Conservation (phyloP, 1,139 yeast species). For the Candida frijolesensis region DNA sequence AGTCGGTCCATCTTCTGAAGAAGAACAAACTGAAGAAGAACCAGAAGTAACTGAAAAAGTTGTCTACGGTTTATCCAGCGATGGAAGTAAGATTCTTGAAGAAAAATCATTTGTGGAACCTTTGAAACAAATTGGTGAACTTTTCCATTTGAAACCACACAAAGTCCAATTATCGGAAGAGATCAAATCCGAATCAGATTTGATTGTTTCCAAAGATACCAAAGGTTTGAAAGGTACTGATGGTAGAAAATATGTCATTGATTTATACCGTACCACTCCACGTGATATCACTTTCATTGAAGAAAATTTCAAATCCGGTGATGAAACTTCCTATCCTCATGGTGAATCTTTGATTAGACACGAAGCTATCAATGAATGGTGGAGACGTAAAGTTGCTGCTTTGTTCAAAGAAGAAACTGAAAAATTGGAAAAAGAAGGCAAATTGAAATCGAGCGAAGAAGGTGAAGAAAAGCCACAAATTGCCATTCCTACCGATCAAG, state of each 20-base stretch:
- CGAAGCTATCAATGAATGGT: conserved; percentile 92
- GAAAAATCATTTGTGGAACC: conserved; percentile 54
- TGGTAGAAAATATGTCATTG: conserved; percentile 81
- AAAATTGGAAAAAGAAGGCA: conserved; percentile 48
- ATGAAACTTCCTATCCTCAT: conserved; percentile 72
- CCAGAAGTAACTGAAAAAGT: conserved; percentile 46
- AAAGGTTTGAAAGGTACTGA: conserved; percentile 89
- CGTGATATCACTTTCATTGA: conserved; percentile 78
- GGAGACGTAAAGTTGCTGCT: conserved; percentile 67
- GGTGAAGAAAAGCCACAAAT: conserved; percentile 52
- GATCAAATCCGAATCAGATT: conserved; percentile 40
- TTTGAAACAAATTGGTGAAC: conserved; percentile 65
- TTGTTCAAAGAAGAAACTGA: conserved; percentile 55
- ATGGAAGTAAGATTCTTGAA: conserved; percentile 49
- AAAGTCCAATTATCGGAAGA: conserved; percentile 42
- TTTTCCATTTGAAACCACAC: conserved; percentile 78
- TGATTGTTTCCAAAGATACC: conserved; percentile 73
- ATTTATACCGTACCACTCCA: conserved; percentile 82
- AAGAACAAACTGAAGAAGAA: conserved; percentile 28
- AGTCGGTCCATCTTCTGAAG: conserved; percentile 31
- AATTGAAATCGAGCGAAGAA: conserved; percentile 23
- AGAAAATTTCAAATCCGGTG: conserved; percentile 43
- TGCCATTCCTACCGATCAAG: conserved; percentile 57
- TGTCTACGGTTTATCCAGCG: conserved; percentile 75
- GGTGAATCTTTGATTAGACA: conserved; percentile 75